Conservation (phyloP, 768 basidiomycete species). For the Nidula microcarpa region DNA sequence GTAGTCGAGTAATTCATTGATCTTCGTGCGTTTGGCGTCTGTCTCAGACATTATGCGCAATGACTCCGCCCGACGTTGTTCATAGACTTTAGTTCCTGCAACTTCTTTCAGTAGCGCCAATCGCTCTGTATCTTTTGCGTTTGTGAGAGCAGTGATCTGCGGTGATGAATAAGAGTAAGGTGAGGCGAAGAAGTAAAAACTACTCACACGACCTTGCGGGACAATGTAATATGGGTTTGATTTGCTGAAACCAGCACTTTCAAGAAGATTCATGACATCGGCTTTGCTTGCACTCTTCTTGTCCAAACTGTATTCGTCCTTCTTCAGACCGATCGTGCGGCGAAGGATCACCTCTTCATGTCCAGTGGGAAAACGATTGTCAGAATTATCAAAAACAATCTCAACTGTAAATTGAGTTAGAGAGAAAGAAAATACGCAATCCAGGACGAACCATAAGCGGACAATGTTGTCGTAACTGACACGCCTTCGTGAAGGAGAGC, state of each 20-base stretch:
- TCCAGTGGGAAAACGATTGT: slow-evolving; percentile 91
- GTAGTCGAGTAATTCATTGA: slow-evolving; percentile 83
- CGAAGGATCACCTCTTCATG: slow-evolving; percentile 85
- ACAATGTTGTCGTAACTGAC: slow-evolving; percentile 81
- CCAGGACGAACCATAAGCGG: slow-evolving; percentile 71
- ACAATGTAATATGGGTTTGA: slow-evolving; percentile 99
- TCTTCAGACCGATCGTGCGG: slow-evolving; percentile 95
- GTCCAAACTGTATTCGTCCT: slow-evolving; percentile 97
- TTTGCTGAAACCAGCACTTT: slow-evolving; percentile 95
- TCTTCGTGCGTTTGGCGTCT: slow-evolving; percentile 87
- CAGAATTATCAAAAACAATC: slow-evolving; percentile 93
- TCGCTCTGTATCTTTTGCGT: slow-evolving; percentile 94
- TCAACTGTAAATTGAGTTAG: slow-evolving; percentile 49
- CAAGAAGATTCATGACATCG: slow-evolving; percentile 95
- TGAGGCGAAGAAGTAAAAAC: background rate
- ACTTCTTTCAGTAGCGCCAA: slow-evolving; percentile 96
- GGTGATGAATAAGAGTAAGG: background rate
- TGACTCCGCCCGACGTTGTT: slow-evolving; percentile 88
- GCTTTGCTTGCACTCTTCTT: slow-evolving; percentile 94
- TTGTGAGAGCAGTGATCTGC: slow-evolving; percentile 93
- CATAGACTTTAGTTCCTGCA: slow-evolving; percentile 97
- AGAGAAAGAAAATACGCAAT: background rate
- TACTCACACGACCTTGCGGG: slow-evolving; percentile 89
- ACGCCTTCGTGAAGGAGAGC: slow-evolving; percentile 93
- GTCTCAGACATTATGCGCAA: slow-evolving; percentile 98